Evolutionary conservation across 2,329 filamentous ascomycete genomes (phyloP).

Genomic region (Xylaria sp.): DNA sequence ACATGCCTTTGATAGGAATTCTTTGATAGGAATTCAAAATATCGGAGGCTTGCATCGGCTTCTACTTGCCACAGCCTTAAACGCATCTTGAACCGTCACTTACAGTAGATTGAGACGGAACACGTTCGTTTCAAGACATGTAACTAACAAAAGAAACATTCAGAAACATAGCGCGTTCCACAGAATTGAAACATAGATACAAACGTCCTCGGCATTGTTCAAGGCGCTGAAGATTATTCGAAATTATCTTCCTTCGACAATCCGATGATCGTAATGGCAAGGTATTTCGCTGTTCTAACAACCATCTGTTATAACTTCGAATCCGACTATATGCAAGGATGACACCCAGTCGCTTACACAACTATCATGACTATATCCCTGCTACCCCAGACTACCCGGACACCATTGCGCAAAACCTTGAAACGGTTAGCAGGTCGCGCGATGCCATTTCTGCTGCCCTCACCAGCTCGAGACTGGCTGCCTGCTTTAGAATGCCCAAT

Average conservation of each 20-base stretch:
- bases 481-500: conserved; percentile 10
- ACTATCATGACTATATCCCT: conserved; percentile 32
- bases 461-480: conserved; percentile 12
- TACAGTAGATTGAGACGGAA: no score
- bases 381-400: conserved; percentile 40
- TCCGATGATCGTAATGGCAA: background rate
- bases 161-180: background rate
- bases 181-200: background rate
- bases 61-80: background rate
- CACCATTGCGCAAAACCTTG: conserved; percentile 26
- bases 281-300: background rate
- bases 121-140: no score
- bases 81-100: no score
- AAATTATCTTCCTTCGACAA: background rate
- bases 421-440: conserved; percentile 27
- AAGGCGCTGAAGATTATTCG: background rate
- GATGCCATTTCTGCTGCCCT: conserved; percentile 29
- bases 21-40: no score
- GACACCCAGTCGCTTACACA: background rate
- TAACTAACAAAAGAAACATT: no score
- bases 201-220: background rate
- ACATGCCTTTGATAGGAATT: no score
- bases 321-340: conserved; percentile 8
- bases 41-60: no score
- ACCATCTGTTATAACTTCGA: background rate